Evolutionary conservation across 352 stramenopile species (phyloP), one percentile per base, ranked within the genome.

Genomic region (Phytophthora aleatoria): DNA sequence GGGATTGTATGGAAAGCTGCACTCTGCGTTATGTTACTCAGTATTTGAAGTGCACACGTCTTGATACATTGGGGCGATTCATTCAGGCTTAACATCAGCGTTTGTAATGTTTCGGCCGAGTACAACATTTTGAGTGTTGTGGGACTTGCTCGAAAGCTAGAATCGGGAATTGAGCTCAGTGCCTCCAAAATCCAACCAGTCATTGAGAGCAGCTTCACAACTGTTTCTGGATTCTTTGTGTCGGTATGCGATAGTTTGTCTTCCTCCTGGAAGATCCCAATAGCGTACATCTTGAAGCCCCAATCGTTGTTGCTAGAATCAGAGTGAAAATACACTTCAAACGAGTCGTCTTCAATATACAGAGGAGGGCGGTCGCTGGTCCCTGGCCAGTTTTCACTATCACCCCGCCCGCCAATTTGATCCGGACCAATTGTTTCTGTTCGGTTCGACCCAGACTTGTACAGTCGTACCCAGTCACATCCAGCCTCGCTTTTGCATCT

Each of bases 281-380:
- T 70, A 11, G 85, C 88, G 39, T 79, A 95, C 2, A 97, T 67
- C 49, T 94, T 94, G 61, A 92, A 96, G 0, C 91, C 91, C 91
- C 91, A 97, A 60, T 97, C 89, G 38, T 90, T 92, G n/a, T 85
- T 81, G 15, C 74, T 90, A 1, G 69, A 76, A 56, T 96, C 85
- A 1, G 85, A 92, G 60, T 95, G 84, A 48, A 96, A 96, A 49
- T 92, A 81, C 1, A 89, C 85, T 51, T 94, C 83, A 58, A 92
- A 89, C 11, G 68, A 72, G 38, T 96, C 81, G 0, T 58, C 72
- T 8, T 95, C 74, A 20, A 97, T 80, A 16, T 88, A 71, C 6
- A 97, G 62, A 0, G 91, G 85, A n/a, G 74, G 70, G 5, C 78
- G 76, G 6, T 71, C 81, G 2, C 71, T 77, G 56, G 62, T 91